Conservation (phyloP, 345 rosid genomes). For the Lepidium sativum region DNA sequence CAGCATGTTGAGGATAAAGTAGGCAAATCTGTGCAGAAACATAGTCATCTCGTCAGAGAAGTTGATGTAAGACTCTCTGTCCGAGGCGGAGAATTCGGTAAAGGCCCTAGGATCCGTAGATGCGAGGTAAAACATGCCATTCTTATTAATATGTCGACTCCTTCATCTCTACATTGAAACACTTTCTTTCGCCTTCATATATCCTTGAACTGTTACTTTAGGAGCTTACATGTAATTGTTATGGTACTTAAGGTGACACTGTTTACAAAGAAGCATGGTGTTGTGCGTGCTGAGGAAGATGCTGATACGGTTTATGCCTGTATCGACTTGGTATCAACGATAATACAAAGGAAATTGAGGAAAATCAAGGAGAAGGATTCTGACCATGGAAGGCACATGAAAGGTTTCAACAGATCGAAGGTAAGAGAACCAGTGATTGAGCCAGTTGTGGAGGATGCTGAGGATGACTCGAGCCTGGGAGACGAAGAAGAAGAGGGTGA, state of each 20-base stretch:
- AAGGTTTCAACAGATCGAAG: slow-evolving; percentile 57
- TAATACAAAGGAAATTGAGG: slow-evolving; percentile 74
- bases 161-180: background rate
- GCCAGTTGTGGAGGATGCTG: slow-evolving; percentile 29
- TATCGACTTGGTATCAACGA: slow-evolving; percentile 76
- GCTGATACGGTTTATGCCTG: slow-evolving; percentile 68
- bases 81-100: slow-evolving; percentile 90
- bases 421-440: slow-evolving; percentile 48
- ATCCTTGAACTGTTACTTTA: background rate
- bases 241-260: slow-evolving; percentile 51
- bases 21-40: slow-evolving; percentile 81
- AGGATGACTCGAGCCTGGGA: slow-evolving; percentile 23
- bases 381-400: slow-evolving; percentile 92
- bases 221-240: background rate
- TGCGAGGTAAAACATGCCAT: slow-evolving; percentile 56
- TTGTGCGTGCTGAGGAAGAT: slow-evolving; percentile 88
- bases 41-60: slow-evolving; percentile 76
- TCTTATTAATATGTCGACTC: background rate
- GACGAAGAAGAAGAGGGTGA: slow-evolving; percentile 41
- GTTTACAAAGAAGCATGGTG: slow-evolving; percentile 90
- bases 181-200: background rate
- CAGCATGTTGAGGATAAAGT: slow-evolving; percentile 77
- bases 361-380: slow-evolving; percentile 96
- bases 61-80: slow-evolving; percentile 86
- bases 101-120: slow-evolving; percentile 77